A percentile compares a stretch with the other conserved stretches of the same genome.
phyloP scores from a whole-genome alignment of 176 grass and related monocot genomes.

The Ananas comosus region DNA sequence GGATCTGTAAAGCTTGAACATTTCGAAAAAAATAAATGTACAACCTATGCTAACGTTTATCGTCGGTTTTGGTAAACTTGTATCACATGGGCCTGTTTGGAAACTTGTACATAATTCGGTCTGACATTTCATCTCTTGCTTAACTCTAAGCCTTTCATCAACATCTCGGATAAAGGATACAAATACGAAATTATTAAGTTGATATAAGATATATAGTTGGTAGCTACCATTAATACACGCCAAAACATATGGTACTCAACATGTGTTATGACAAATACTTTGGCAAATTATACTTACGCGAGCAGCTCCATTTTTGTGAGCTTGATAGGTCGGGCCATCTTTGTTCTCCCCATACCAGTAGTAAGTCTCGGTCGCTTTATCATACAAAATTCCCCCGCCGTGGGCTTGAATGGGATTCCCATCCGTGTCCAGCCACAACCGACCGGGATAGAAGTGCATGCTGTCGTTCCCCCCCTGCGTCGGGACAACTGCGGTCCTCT shows the following conservation, averaged over 20 bases:
- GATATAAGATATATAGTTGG: no score
- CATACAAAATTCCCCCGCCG: conserved; percentile 84
- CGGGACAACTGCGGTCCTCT: conserved; percentile 37
- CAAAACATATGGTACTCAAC: no score
- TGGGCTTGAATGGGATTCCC: conserved; percentile 92
- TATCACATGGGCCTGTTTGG: no score
- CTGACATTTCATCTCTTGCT: no score
- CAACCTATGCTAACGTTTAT: not conserved
- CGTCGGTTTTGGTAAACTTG: no score
- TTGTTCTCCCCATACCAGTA: conserved; percentile 99
- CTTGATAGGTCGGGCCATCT: conserved; percentile 76
- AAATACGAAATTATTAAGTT: no score
- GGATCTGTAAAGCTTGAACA: not conserved
- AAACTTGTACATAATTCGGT: no score
- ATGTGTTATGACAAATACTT: not conserved
- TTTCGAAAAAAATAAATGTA: not conserved
- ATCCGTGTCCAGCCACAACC: conserved; percentile 83
- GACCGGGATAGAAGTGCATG: conserved; percentile 52
- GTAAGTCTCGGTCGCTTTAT: conserved; percentile 43
- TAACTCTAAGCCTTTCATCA: no score
- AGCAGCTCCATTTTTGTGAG: conserved; percentile 65
- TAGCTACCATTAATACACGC: no score
- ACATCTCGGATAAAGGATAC: no score
- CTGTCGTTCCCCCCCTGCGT: conserved; percentile 37
- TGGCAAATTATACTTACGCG: conserved; percentile 32